Base-by-base conservation (phyloP, 176 grass and related monocot genomes). In the Bromus sterilis region DNA sequence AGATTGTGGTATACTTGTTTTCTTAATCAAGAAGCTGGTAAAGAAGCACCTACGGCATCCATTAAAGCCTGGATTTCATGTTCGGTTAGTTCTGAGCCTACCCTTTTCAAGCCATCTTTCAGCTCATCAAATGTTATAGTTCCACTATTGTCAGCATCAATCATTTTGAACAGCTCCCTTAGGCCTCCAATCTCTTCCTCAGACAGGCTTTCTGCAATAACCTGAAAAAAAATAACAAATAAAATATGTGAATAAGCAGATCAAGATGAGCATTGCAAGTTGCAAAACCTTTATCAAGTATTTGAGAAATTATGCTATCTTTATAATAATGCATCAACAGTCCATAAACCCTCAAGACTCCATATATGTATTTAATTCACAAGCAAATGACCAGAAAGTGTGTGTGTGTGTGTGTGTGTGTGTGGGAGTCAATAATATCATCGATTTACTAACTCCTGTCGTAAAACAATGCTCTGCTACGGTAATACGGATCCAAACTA, bases 141-240 rank as follows among this genome's bases (percentile, higher is more conserved):
- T 36, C 95, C 92, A 86, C 95, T 98, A 76, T 79, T 85, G 80
- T 98, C 95, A 26, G 95, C 89, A 86, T 98, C 95, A 43, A 98
- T 98, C 95, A 98, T 98, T 81, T 91, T 95, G 87, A 98, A 98
- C 76, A 98, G 71, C 82, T 98, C 92, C 84, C 89, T 98, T 74
- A 98, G 89, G 55, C 95, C 95, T 75, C 95, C 95, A 87, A 98
- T 98, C 88, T 98, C 95, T 92, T 98, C 95, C 87, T 98, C 92
- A 48, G 90, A 95, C 16, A 98, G 82, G 79, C 92, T 98, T 86
- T 95, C 95, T 76, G 95, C 95, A 87, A 98, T 98, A 74, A 98
- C 95, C 92, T 98, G 79, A 13, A 83, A 60, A 79, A 71, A 82
- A 75, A 35, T n/a, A 80, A 72, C 21, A 80, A 55, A 0, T 66